Conservation (phyloP, 2,329 filamentous ascomycete species). For the Paecilomyces dactylethromorphus region DNA sequence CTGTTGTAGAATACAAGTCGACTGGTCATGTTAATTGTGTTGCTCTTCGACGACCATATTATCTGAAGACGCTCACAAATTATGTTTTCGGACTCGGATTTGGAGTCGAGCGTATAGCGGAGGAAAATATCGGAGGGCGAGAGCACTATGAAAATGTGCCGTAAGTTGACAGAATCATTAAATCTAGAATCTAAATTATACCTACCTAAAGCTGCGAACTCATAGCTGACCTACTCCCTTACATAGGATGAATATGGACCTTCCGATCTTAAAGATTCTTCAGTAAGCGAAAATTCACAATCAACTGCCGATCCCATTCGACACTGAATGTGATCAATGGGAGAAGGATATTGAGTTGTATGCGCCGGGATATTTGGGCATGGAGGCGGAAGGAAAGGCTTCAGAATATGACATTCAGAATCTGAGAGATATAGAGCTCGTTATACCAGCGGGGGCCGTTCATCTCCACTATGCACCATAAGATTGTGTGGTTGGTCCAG, state of each 20-base stretch:
- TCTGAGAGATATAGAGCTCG: neutral
- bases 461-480: no score
- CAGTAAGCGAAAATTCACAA: neutral
- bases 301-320: neutral
- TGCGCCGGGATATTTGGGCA: slow-evolving; percentile 2
- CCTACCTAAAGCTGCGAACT: no score
- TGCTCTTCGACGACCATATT: neutral
- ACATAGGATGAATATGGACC: neutral
- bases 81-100: neutral
- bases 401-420: slow-evolving; percentile 9
- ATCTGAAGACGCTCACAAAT: neutral
- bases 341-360: slow-evolving; percentile 1
- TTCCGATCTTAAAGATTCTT: neutral
- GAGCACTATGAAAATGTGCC: neutral
- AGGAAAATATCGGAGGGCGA: neutral
- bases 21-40: neutral
- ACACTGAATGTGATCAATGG: neutral
- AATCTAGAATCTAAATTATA: no score
- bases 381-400: slow-evolving; percentile 1
- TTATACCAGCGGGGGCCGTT: no score
- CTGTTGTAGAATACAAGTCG: neutral
- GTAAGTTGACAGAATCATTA: neutral
- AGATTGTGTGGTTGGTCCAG: no score
- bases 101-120: neutral
- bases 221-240: no score